A percentile compares a stretch with the other conserved stretches of the same genome.
phyloP scores from a whole-genome alignment of 257 asterid species.

The Nicotiana otophora region DNA sequence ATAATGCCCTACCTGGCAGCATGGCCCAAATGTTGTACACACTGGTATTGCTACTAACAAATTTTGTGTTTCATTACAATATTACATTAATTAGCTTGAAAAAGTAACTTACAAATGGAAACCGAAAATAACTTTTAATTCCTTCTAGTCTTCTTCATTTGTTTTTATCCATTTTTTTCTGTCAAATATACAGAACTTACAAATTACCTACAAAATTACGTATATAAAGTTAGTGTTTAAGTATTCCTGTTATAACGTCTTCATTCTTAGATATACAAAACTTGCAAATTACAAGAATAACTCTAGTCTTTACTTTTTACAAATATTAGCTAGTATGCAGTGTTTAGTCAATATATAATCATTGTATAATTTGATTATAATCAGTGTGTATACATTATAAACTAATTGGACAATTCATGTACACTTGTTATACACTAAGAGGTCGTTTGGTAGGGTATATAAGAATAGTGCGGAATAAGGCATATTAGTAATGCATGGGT shows the following conservation, averaged over 20 bases:
- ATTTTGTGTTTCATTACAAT: not conserved
- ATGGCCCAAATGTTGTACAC: not conserved
- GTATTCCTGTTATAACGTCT: too few species aligned
- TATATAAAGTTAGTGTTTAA: too few species aligned
- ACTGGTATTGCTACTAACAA: not conserved
- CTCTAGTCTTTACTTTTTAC: not conserved
- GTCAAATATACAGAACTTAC: too few species aligned
- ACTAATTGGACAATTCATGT: not conserved
- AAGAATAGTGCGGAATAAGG: too few species aligned
- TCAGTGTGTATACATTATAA: not conserved
- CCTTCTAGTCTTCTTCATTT: not conserved
- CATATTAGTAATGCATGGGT: too few species aligned
- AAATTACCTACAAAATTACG: too few species aligned
- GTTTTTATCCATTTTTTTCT: too few species aligned
- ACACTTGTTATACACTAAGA: not conserved
- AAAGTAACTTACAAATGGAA: not conserved
- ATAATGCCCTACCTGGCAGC: not conserved
- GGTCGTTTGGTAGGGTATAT: too few species aligned
- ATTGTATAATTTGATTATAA: too few species aligned
- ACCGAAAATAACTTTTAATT: not conserved
- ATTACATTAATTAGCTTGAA: too few species aligned
- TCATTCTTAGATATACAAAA: too few species aligned
- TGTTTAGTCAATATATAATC: not conserved
- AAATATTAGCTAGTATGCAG: not conserved
- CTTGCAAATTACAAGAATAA: not conserved